phyloP scores from a whole-genome alignment of 306 rosid species.

The Psophocarpus tetragonolobus region DNA sequence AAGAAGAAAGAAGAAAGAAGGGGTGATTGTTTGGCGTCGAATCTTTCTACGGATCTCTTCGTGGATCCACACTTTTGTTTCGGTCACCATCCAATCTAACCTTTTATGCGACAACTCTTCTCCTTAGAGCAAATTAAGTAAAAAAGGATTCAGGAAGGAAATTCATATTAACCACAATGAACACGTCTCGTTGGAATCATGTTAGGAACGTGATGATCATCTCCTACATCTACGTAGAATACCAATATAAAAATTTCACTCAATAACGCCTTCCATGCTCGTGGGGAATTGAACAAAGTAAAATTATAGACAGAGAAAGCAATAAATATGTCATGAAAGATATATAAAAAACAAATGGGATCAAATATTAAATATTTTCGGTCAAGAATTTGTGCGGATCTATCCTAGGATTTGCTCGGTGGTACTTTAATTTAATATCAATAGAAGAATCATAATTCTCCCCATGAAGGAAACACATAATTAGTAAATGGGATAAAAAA shows the following conservation, averaged over 20 bases:
- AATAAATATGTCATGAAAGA: too few species aligned
- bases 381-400: neutral
- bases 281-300: too few species aligned
- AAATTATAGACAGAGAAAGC: too few species aligned
- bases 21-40: slow-evolving; percentile 43
- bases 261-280: too few species aligned
- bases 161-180: slow-evolving; percentile 16
- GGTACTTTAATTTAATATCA: neutral
- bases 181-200: slow-evolving; percentile 32
- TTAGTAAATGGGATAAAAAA: neutral
- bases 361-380: neutral
- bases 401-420: neutral
- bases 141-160: slow-evolving; percentile 28
- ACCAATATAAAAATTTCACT: neutral
- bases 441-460: neutral
- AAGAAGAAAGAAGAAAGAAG: neutral
- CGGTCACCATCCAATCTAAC: slow-evolving; percentile 60
- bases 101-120: slow-evolving; percentile 60
- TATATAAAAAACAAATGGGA: too few species aligned
- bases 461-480: neutral
- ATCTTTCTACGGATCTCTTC: slow-evolving; percentile 68
- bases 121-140: slow-evolving; percentile 42
- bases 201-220: slow-evolving; percentile 42
- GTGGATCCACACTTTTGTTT: slow-evolving; percentile 58
- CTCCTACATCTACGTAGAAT: neutral